Base-by-base conservation (phyloP, 805 yeast species). In the Saturnispora galanensis region DNA sequence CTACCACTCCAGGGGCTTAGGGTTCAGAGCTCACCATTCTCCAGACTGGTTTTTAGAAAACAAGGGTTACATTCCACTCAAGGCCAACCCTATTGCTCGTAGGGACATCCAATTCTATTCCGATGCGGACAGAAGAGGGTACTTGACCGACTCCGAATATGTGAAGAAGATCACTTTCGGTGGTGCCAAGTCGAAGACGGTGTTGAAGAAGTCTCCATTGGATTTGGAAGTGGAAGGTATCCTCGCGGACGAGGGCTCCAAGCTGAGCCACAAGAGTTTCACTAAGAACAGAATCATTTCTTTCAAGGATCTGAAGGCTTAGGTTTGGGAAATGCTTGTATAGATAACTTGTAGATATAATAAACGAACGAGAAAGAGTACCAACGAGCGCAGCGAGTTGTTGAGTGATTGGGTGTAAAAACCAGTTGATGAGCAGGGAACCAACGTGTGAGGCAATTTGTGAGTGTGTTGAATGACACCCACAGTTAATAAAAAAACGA, bases 41-140 rank as follows among this genome's bases (percentile, higher is more conserved):
- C 97, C 97, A 10, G 74, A 77, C 39, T 70, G 79, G 62, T 83
- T 80, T 54, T 60, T 84, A 39, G 63, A 70, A 51, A 82, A 73
- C 55, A 80, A 78, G 57, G 95, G 94, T 13, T 77, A 87, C 51
- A 62, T 89, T 12, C 97, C 97, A 38, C 61, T 86, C 52, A 79
- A 76, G 42, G 88, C 97, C 1, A 77, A 88, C 63, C 98, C 98
- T 11, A 82, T 81, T 8, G 79, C 76, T 54, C 77, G 84, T 65
- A 82, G 85, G 64, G 87, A 83, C 57, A 79, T 90, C 46, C 77
- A 77, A 47, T 86, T 71, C 63, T 90, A 93, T 66, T 76, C 87
- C 40, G 73, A 78, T 59, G 72, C 74, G 2, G 78, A 70, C 32
- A 78, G 77, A 57, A 74, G 87, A 52, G 98, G 98, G 7, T 90